Percentiles rank a stretch among this genome's conserved stretches.
phyloP scores from a whole-genome alignment of 148 eudicot genomes.

The Tetragonia tetragonoides region DNA sequence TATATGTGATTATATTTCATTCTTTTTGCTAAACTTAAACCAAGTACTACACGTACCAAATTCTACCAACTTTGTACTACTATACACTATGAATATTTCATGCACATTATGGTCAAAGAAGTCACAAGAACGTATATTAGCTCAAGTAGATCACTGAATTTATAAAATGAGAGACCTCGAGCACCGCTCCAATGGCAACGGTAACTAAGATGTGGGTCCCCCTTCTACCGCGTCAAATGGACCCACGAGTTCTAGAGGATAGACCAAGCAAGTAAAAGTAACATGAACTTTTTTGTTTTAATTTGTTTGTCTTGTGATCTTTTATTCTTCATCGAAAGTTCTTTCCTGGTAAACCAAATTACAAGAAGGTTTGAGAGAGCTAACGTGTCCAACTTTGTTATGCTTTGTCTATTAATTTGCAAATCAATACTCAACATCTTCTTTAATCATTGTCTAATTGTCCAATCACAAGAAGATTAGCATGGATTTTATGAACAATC shows the following conservation, averaged over 20 bases:
- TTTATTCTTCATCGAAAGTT: too few relatives aligned
- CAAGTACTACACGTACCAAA: not conserved
- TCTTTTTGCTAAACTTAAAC: too few relatives aligned
- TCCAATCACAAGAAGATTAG: too few relatives aligned
- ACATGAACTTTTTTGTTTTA: too few relatives aligned
- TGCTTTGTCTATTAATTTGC: too few relatives aligned
- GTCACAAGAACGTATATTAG: not conserved
- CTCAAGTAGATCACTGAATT: not conserved
- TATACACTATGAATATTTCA: not conserved
- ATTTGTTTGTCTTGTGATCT: too few relatives aligned
- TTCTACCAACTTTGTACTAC: not conserved
- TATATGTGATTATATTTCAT: too few relatives aligned
- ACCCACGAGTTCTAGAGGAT: not conserved
- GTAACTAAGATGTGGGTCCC: not conserved
- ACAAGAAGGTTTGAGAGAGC: not conserved
- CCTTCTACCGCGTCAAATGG: not conserved
- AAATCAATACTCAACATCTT: too few relatives aligned
- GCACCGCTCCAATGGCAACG: conserved; percentile 22
- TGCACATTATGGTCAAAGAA: not conserved
- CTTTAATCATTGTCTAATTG: too few relatives aligned
- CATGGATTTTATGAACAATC: too few relatives aligned
- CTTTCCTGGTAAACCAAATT: too few relatives aligned
- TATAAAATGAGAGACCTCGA: not conserved
- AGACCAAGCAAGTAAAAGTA: not conserved
- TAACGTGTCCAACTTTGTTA: too few relatives aligned